Evolutionary conservation across 208 protist species (phyloP), one percentile per base, ranked within the genome.

Genomic region (Wallacemonas sp.): DNA sequence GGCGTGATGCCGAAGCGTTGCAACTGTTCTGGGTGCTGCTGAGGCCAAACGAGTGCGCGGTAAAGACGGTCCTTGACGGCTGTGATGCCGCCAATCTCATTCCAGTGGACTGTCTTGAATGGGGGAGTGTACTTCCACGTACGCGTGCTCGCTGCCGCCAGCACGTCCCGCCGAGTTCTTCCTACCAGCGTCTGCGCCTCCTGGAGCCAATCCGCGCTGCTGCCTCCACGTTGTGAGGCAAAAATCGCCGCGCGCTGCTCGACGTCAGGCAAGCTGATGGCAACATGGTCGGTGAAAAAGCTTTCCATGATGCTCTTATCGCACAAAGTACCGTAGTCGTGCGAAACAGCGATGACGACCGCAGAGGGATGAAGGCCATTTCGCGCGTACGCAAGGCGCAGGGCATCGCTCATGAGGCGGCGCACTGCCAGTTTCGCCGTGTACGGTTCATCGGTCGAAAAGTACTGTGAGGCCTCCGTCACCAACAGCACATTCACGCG

Each of bases 21-120:
- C 79, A 99, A 99, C 52, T 97, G 89, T 44, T 99, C 99, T n/a
- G 98, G 98, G 68, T 99, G 95, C 66, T 97, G 86, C 39, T 99
- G 90, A 19, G 99, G 99, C 71, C 99, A 99, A 71, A 99, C 93
- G 2, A 99, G 93, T 24, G 99, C 86, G 74, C 99, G 98, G 64
- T 97, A 94, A 29, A 99, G 89, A 61, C 99, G 94, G n/a, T 81
- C 69, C 81, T 99, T 99, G 26, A 99, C 96, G 33, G 95, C 71
- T 52, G 97, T 87, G 5, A 99, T 85, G 48, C 99, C 99, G 66
- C 99, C 99, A 87, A 99, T 99, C 67, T 99, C 98, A 12, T 87
- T 88, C 99, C 99, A 99, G 5, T 87, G 87, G 12, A 98, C 71
- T 4, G 66, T 34, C 33, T 83, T 79, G 37, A 88, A 91, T 0